Conservation (phyloP, 441 rosid species). For the Adansonia grandidieri region DNA sequence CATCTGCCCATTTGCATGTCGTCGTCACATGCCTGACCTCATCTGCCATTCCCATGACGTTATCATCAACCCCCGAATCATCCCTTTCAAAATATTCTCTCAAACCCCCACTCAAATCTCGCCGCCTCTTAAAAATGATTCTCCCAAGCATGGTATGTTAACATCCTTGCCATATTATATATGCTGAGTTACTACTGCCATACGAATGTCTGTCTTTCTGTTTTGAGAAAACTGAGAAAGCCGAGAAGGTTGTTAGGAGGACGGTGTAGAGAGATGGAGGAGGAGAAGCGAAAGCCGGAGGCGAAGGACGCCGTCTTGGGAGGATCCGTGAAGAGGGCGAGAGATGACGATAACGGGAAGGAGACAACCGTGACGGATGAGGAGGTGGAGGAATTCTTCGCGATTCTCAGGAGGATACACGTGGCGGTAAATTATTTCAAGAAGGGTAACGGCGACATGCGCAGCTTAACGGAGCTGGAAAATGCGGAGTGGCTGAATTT, state of each 20-base stretch:
- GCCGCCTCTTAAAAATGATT: not conserved
- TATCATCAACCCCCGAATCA: no score
- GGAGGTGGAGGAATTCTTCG: conserved; percentile 49
- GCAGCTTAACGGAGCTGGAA: not conserved
- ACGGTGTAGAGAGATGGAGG: not conserved
- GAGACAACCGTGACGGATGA: conserved; percentile 24
- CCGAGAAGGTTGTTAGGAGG: no score
- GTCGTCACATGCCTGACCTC: no score
- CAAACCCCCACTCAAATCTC: not conserved
- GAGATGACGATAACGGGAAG: conserved; percentile 3
- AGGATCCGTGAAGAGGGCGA: conserved; percentile 6
- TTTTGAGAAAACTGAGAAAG: not conserved
- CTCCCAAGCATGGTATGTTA: not conserved
- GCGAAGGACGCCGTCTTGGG: not conserved
- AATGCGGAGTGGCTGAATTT: conserved; percentile 1
- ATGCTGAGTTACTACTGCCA: not conserved
- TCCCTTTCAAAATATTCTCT: no score
- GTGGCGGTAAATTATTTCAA: conserved; percentile 28
- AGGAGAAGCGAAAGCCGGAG: conserved; percentile 27
- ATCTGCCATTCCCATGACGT: no score
- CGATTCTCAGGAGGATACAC: conserved; percentile 36
- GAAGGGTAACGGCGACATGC: conserved; percentile 4
- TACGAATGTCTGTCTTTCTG: not conserved
- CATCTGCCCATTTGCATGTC: no score
- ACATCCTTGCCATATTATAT: not conserved